Evolutionary conservation across 352 stramenopile genomes (phyloP), one percentile per base, ranked within the genome.

Genomic region (Bremia lactucae): DNA sequence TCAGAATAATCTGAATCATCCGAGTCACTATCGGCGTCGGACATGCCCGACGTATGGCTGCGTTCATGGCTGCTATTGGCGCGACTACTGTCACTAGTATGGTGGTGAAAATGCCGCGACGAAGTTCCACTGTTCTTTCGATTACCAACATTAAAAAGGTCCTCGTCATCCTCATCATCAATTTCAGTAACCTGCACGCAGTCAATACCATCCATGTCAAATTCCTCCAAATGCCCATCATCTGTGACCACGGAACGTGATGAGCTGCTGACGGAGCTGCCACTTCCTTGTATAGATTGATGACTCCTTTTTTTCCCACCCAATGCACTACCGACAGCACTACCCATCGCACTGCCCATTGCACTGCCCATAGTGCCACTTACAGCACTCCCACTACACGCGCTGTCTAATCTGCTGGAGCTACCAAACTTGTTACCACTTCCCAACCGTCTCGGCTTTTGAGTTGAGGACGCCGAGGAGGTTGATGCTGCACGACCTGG

Each of bases 1-100:
- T 93, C 81, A 14, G 73, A 88, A 51, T 93, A 91, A 48, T 77
- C 67, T 2, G 75, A 90, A 8, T 68, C 77, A 36, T 78, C 64
- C 21, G 59, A 76, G 26, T 73, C 61, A 21, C 55, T 72, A 15
- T 75, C 66, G 19, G 20, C 59, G 29, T 62, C 48, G 13, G 56
- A 66, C 16, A 68, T 46, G 1, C 37, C 52, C 33, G 58, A 62
- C 8, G 36, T 55, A 25, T 60, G 58, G 28, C 57, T 66, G 9
- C 24, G 52, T 31, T 67, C 50, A 28, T 69, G 55, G 15, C 61
- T 62, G 35, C 52, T 71, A 22, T 58, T 63, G 6, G 62, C 43
- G 36, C 52, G 42, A 31, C 54, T 65, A 37, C 60, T 59, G 6
- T 49, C 42, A 42, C 57, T 68, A 9, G 20, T n/a, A n/a, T 47